Base-by-base conservation (phyloP, 768 basidiomycete species). In the Harrya chromipes region DNA sequence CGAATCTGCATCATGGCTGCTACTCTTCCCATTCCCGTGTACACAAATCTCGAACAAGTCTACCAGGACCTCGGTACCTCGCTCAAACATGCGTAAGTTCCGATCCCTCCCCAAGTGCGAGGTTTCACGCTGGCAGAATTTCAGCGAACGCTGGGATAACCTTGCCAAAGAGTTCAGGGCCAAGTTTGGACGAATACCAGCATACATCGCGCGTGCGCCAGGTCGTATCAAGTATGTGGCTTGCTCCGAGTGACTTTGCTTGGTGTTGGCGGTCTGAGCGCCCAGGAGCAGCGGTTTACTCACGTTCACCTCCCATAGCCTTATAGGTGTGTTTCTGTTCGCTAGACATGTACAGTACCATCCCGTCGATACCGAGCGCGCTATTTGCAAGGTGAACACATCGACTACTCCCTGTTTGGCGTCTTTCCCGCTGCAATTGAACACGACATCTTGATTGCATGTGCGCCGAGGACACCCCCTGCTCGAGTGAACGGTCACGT, bases 341-440 rank as follows among this genome's bases (percentile, higher is more conserved):
- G 6, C 34, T 20, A 21, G 2, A 33, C 33, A 33, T 33, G 10
- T 4, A 17, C 42, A 29, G 23, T 21, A 24, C 29, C 31, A 27
- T 27, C 29, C 31, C 26, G 31, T 10, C 21, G 10, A 39, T 19
- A 33, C 35, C 40, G 47, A 46, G 39, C 27, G n/a, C 23, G 49
- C 44, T n/a, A 6, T 19, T 47, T 68, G 16, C 64, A 70, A 82
- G 87, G 88, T 27, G 88, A 90, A 70, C 87, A 91, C 62, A 86
- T 91, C 64, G 89, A 91, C 67, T 91, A 91, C 56, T 81, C 84
- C 0, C 72, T 90, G 23, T 90, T 91, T 56, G 90, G 90, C 4
- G 89, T 89, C 8, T 76, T 93, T 31, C 92, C 90, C 14, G 78
- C 85, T n/a, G 91, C 90, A 0, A 78, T 93, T 34, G 90, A 91